Conservation (phyloP, 75 land plant species). For the Cryptomeria japonica region DNA sequence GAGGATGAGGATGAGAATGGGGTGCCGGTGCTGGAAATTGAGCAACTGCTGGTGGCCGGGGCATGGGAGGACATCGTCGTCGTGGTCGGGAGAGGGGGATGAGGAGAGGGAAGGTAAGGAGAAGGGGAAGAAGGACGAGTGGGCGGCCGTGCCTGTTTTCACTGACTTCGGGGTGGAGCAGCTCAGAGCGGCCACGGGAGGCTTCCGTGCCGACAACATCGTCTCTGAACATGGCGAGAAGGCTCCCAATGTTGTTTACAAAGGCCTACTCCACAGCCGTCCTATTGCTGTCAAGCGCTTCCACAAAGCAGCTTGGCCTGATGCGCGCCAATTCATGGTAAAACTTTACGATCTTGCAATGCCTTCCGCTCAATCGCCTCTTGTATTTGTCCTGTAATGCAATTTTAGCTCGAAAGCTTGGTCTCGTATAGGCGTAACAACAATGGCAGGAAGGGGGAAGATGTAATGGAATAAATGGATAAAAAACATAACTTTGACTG, state of each 20-base stretch:
- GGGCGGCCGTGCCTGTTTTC: slow-evolving; percentile 55
- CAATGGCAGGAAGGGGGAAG: too few species aligned
- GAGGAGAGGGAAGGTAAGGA: slow-evolving; percentile 7
- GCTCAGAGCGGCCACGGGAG: slow-evolving; percentile 69
- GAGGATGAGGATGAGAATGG: background rate
- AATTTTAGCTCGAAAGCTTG: too few species aligned
- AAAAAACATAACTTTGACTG: too few species aligned
- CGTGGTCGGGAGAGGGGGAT: slow-evolving; percentile 28
- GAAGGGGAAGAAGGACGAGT: background rate
- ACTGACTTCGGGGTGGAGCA: slow-evolving; percentile 72
- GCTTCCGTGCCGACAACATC: slow-evolving; percentile 76
- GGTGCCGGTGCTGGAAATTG: background rate
- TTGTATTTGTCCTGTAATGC: too few species aligned
- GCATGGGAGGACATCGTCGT: background rate
- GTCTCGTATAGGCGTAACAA: too few species aligned
- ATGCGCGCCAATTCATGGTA: slow-evolving; percentile 82
- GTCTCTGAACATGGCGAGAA: slow-evolving; percentile 99
- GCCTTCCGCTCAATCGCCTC: too few species aligned
- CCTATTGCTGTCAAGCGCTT: slow-evolving; percentile 92
- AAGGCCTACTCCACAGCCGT: slow-evolving; percentile 57
- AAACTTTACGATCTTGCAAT: background rate
- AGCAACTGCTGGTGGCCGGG: background rate
- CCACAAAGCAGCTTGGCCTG: slow-evolving; percentile 86
- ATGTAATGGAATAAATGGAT: too few species aligned
- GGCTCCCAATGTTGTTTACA: slow-evolving; percentile 92